phyloP scores from a whole-genome alignment of 2,329 filamentous ascomycete species.

The Calonectria pseudoreteaudii region DNA sequence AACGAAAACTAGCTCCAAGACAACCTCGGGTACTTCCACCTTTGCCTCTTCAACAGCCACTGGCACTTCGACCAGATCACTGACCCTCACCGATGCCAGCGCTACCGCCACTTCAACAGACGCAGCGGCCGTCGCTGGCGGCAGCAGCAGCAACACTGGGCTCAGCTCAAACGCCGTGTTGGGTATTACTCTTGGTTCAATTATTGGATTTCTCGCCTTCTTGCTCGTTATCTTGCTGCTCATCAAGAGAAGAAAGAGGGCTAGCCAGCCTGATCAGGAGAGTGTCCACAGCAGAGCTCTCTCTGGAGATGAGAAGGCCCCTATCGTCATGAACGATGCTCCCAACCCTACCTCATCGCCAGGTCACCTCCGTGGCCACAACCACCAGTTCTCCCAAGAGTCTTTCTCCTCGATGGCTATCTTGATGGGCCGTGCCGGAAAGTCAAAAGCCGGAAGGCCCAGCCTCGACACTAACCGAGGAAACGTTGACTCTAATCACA shows the following conservation, averaged over 20 bases:
- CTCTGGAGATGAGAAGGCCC: constrained; percentile 69
- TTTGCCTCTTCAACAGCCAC: constrained; percentile 40
- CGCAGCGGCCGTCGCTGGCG: constrained; percentile 38
- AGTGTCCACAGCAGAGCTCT: constrained; percentile 56
- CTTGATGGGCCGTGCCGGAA: constrained; percentile 71
- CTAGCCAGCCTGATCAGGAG: constrained; percentile 57
- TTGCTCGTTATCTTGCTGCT: constrained; percentile 79
- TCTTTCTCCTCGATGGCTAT: constrained; percentile 75
- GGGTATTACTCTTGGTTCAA: constrained; percentile 84
- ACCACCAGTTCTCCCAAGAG: constrained; percentile 63
- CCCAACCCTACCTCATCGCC: constrained; percentile 50
- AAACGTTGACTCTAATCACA: constrained; percentile 67
- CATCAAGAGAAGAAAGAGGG: constrained; percentile 60
- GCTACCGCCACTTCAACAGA: constrained; percentile 37
- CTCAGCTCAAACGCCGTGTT: constrained; percentile 70
- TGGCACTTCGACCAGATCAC: constrained; percentile 37
- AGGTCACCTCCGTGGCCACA: constrained; percentile 62
- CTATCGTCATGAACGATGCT: constrained; percentile 60
- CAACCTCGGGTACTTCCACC: constrained; percentile 40
- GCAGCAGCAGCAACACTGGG: constrained; percentile 45
- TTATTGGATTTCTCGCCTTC: constrained; percentile 78
- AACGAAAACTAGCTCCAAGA: constrained; percentile 35
- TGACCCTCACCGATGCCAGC: constrained; percentile 41
- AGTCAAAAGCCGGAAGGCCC: constrained; percentile 60
- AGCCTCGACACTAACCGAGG: constrained; percentile 66